A percentile compares a stretch with the other conserved stretches of the same genome.
These are phyloP conservation scores for Lantana camara DNA, from an alignment of 257 asterid species.

Conservation along the genomic window DNA sequence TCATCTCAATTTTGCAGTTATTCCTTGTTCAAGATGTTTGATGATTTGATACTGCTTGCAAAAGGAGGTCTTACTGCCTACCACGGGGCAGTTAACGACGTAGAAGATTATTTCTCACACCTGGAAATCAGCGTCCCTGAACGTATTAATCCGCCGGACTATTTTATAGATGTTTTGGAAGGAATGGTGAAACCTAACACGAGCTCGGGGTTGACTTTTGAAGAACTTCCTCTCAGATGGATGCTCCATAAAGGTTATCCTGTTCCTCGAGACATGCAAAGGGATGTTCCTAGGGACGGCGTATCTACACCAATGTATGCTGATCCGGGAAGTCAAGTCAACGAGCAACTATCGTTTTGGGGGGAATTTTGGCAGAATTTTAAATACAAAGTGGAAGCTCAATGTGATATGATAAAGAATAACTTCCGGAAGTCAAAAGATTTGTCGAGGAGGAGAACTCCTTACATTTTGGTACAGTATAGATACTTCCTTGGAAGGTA, in stretches of 20 bases:
- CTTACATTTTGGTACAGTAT: constrained; percentile 63
- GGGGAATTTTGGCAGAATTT: constrained; percentile 71
- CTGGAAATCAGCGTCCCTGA: constrained; percentile 75
- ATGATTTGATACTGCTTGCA: constrained; percentile 89
- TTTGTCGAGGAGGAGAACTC: constrained; percentile 77
- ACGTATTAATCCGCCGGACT: constrained; percentile 90
- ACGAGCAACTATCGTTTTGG: constrained; percentile 58
- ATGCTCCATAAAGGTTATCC: constrained; percentile 81
- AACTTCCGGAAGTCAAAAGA: constrained; percentile 67
- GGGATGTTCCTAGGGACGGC: constrained; percentile 31
- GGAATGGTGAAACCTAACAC: constrained; percentile 72
- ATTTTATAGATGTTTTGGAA: constrained; percentile 86
- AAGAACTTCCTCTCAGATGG: constrained; percentile 91
- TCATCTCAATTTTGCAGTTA: constrained; percentile 57
- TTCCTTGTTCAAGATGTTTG: constrained; percentile 85
- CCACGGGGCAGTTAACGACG: constrained; percentile 83
- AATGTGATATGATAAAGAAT: constrained; percentile 49
- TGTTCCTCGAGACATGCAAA: constrained; percentile 71
- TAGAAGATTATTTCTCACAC: constrained; percentile 78
- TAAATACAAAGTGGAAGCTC: constrained; percentile 53
- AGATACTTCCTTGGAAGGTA: constrained; percentile 83
- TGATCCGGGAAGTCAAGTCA: constrained; percentile 39
- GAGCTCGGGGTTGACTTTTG: constrained; percentile 50
- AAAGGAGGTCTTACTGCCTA: constrained; percentile 89
- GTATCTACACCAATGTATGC: constrained; percentile 30